phyloP scores from a whole-genome alignment of 306 rosid species.

The Abrus precatorius region DNA sequence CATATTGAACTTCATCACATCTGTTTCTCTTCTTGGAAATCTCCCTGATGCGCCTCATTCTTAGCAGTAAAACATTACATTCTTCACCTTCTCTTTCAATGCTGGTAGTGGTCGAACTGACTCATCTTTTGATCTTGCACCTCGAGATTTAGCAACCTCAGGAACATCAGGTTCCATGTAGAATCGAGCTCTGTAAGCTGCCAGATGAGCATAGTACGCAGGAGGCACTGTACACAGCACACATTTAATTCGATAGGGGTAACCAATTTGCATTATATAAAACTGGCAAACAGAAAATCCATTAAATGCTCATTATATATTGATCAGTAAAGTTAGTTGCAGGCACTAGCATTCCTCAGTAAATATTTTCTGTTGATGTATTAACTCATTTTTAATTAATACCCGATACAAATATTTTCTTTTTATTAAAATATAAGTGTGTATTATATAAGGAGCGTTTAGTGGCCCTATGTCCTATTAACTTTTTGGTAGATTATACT shows the following conservation, averaged over 20 bases:
- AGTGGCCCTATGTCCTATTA: background rate
- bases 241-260: background rate
- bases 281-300: background rate
- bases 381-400: slow-evolving; percentile 17
- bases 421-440: background rate
- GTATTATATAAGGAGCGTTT: background rate
- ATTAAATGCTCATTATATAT: background rate
- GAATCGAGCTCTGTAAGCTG: slow-evolving; percentile 86
- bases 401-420: background rate
- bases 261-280: background rate
- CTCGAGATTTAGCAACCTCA: slow-evolving; percentile 50
- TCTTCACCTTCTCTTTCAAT: slow-evolving; percentile 79
- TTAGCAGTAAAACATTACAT: slow-evolving; percentile 78
- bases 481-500: background rate
- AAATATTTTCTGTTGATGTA: background rate
- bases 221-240: slow-evolving; percentile 67
- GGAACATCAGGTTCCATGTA: slow-evolving; percentile 67
- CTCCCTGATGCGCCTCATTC: slow-evolving; percentile 37
- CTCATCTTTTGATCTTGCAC: slow-evolving; percentile 54
- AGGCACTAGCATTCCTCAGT: background rate
- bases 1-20: slow-evolving; percentile 36
- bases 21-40: slow-evolving; percentile 29
- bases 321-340: background rate
- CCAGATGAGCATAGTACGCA: slow-evolving; percentile 81
- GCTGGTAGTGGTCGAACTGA: slow-evolving; percentile 80